Percentiles rank a stretch among this genome's conserved stretches.
Evolutionary conservation across 2,329 filamentous ascomycete genomes (phyloP).

Genomic region (Samsoniella hepiali): DNA sequence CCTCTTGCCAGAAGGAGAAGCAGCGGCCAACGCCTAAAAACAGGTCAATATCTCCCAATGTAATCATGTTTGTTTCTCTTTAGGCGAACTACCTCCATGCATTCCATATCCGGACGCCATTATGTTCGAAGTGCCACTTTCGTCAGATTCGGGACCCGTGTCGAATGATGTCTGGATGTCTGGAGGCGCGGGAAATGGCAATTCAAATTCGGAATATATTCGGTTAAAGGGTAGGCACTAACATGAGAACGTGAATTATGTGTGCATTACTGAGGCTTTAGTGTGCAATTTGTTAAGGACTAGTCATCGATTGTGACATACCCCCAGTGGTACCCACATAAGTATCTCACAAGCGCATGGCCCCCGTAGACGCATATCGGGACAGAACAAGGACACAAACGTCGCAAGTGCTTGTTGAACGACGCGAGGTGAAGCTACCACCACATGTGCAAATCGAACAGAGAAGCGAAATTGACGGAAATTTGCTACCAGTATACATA

Average conservation of each 20-base stretch:
- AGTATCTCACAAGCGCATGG: neutral
- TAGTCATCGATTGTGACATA: neutral
- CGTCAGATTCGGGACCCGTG: neutral
- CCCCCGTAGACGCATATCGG: constrained; percentile 13
- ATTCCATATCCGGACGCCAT: constrained; percentile 86
- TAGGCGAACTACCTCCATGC: constrained; percentile 62
- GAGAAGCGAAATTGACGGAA: neutral
- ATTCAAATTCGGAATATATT: neutral
- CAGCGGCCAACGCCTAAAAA: constrained; percentile 66
- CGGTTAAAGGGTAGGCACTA: neutral
- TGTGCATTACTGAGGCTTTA: accelerated
- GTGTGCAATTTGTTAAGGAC: neutral
- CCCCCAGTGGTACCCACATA: neutral
- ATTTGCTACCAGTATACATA: neutral
- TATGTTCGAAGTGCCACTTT: constrained; percentile 23
- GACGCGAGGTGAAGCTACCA: neutral
- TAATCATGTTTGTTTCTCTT: too few species aligned
- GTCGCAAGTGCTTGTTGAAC: neutral
- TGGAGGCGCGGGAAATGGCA: neutral
- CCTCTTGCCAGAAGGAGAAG: constrained; percentile 99
- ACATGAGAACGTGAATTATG: neutral
- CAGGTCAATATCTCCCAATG: neutral
- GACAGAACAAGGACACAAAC: constrained; percentile 4
- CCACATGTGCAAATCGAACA: neutral
- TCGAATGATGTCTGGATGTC: neutral